These are phyloP conservation scores for Mallotus repandus DNA, from an alignment of 441 rosid species.

Conservation along the genomic window DNA sequence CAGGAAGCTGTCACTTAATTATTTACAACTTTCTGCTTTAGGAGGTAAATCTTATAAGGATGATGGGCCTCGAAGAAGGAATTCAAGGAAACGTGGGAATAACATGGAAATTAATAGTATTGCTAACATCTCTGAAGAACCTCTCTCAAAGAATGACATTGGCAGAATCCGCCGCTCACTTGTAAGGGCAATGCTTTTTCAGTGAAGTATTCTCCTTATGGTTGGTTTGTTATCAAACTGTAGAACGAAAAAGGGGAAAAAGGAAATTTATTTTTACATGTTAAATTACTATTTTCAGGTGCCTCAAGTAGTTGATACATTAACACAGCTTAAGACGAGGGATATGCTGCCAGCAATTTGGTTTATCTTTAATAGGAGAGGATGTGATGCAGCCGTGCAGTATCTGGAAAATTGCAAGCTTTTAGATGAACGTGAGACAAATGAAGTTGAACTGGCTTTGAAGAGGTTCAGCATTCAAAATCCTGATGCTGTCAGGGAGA, in stretches of 20 bases:
- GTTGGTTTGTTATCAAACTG: neutral
- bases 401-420: constrained; percentile 74
- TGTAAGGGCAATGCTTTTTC: constrained; percentile 39
- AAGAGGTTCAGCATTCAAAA: constrained; percentile 73
- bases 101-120: constrained; percentile 36
- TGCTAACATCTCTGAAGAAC: constrained; percentile 44
- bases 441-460: constrained; percentile 88
- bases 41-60: constrained; percentile 55
- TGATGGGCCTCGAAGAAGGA: constrained; percentile 62
- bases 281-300: constrained; percentile 52
- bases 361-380: constrained; percentile 93
- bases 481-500: constrained; percentile 94
- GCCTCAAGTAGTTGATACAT: constrained; percentile 79
- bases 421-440: constrained; percentile 74
- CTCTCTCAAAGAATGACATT: constrained; percentile 82
- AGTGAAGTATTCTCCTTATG: constrained; percentile 8
- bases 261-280: constrained; percentile 12
- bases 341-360: constrained; percentile 95
- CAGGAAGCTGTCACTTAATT: constrained; percentile 87
- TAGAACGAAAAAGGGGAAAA: neutral
- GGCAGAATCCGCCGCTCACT: constrained; percentile 77
- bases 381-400: constrained; percentile 93
- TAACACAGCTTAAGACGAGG: constrained; percentile 67
- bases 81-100: constrained; percentile 52
- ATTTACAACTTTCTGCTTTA: constrained; percentile 66